Conservation (phyloP, 2,329 filamentous ascomycete species). For the Phyllosticta citriasiana region DNA sequence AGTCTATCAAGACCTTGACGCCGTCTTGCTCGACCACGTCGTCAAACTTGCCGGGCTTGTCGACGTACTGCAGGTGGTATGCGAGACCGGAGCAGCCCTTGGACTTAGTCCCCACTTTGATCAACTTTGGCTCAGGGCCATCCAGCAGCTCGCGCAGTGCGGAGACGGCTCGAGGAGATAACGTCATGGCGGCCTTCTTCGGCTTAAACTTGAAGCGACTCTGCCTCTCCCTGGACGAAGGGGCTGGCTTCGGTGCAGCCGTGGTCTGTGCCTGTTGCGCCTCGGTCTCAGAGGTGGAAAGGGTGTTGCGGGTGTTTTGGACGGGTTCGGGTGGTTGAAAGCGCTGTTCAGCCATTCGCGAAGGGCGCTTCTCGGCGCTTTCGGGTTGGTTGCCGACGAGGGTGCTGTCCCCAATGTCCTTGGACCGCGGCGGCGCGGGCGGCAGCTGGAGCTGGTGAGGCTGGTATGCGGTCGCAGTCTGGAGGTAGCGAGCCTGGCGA, state of each 20-base stretch:
- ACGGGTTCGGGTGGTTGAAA: slow-evolving; percentile 7
- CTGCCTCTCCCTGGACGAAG: slow-evolving; percentile 39
- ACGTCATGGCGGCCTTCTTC: slow-evolving; percentile 82
- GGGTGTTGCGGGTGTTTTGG: slow-evolving; percentile 15
- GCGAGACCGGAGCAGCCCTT: slow-evolving; percentile 87
- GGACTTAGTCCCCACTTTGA: slow-evolving; percentile 89
- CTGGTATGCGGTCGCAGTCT: slow-evolving; percentile 55
- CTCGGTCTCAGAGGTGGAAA: slow-evolving; percentile 50
- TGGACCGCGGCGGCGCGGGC: slow-evolving; percentile 48
- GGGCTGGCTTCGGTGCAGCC: background rate
- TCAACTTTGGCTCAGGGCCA: slow-evolving; percentile 81
- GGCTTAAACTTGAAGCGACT: slow-evolving; percentile 60
- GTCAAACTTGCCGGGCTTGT: slow-evolving; percentile 79
- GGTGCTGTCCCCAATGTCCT: slow-evolving; percentile 50
- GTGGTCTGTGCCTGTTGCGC: slow-evolving; percentile 53
- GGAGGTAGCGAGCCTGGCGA: slow-evolving; percentile 37
- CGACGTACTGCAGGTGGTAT: slow-evolving; percentile 91
- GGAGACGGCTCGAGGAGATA: slow-evolving; percentile 69
- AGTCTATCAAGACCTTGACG: slow-evolving; percentile 91
- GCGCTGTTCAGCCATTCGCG: slow-evolving; percentile 28
- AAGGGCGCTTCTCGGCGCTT: slow-evolving; percentile 38
- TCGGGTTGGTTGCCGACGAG: slow-evolving; percentile 44
- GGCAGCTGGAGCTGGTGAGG: slow-evolving; percentile 48
- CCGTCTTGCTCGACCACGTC: slow-evolving; percentile 93
- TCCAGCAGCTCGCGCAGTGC: slow-evolving; percentile 70